Evolutionary conservation across 176 grass and related monocot species (phyloP).

Genomic region (Musa troglodytarum): DNA sequence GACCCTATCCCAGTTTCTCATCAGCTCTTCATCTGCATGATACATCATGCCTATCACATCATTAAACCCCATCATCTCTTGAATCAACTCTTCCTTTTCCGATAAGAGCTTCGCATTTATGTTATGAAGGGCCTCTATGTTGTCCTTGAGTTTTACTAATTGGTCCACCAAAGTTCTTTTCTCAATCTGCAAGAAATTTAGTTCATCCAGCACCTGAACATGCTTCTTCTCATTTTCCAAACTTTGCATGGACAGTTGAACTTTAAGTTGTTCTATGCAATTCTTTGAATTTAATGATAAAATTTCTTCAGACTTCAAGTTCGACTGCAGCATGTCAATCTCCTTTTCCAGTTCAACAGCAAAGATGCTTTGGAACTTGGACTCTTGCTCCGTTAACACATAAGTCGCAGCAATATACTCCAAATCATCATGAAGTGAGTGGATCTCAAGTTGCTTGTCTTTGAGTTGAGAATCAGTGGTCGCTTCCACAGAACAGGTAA

Average conservation of each 20-base stretch:
- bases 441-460: slow-evolving; percentile 43
- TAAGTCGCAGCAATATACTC: slow-evolving; percentile 31
- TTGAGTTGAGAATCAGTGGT: slow-evolving; percentile 31
- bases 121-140: slow-evolving; percentile 23
- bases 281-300: slow-evolving; percentile 28
- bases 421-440: slow-evolving; percentile 32
- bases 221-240: slow-evolving; percentile 35
- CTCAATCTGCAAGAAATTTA: slow-evolving; percentile 29
- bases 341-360: slow-evolving; percentile 37
- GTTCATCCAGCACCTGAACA: slow-evolving; percentile 25
- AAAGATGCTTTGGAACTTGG: slow-evolving; percentile 34
- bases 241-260: slow-evolving; percentile 29
- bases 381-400: slow-evolving; percentile 48
- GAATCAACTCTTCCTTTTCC: slow-evolving; percentile 39
- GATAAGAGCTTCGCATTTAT: not conserved
- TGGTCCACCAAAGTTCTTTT: slow-evolving; percentile 35
- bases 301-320: slow-evolving; percentile 35
- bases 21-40: slow-evolving; percentile 31
- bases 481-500: slow-evolving; percentile 29
- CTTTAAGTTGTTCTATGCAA: slow-evolving; percentile 34
- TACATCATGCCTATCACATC: slow-evolving; percentile 30
- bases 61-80: slow-evolving; percentile 29
- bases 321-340: slow-evolving; percentile 15
- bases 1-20: slow-evolving; percentile 35
- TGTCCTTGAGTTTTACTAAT: slow-evolving; percentile 26